Evolutionary conservation across 2,329 filamentous ascomycete species (phyloP), one percentile per base, ranked within the genome.

Genomic region (Diaporthe australafricana): DNA sequence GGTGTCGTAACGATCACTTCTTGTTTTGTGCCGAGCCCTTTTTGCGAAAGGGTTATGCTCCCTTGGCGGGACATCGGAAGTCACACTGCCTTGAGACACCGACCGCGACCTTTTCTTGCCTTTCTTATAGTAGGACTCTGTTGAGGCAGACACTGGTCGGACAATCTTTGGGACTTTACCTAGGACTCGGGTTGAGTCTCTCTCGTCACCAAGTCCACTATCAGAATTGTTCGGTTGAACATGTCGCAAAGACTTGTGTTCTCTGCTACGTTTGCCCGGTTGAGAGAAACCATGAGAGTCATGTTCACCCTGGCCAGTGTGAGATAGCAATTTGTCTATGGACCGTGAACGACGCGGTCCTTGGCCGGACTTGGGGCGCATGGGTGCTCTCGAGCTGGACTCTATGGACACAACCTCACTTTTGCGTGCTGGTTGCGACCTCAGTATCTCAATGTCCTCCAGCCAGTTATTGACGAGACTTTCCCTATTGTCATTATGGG

Each of bases 11-110:
- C 84, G 87, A 75, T 89, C 86, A 30, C 84, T 80, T 65, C 84
- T 86, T 20, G 88, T 91, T 78, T 87, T 92, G 74, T 86, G 82
- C 40, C 91, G 85, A 22, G 85, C 80, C 56, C 83, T 83, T 73
- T 75, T 75, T 17, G 50, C 67, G 42, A 70, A 73, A 3, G 40
- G 45, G 38, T 57, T n/a, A 7, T 45, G n/a, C 20, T 22, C 47
- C 16, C 35, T 40, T 40, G 42, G 42, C 12, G 40, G n/a, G 5
- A 22, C 20, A 48, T 16, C 63, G 40, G 63, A 68, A 12, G 35
- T 45, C 20, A 47, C 25, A 48, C 53, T 63, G 17, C 35, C 40
- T 17, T 30, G 47, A 8, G 71, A 55, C 9, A 27, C 55, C 14
- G 17, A 20, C 38, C 17, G 60, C 9, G 63, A 35, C 50, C 53